A percentile compares a stretch with the other conserved stretches of the same genome.
Evolutionary conservation across 768 basidiomycete genomes (phyloP).

Genomic region (Leucogyrophana mollusca): DNA sequence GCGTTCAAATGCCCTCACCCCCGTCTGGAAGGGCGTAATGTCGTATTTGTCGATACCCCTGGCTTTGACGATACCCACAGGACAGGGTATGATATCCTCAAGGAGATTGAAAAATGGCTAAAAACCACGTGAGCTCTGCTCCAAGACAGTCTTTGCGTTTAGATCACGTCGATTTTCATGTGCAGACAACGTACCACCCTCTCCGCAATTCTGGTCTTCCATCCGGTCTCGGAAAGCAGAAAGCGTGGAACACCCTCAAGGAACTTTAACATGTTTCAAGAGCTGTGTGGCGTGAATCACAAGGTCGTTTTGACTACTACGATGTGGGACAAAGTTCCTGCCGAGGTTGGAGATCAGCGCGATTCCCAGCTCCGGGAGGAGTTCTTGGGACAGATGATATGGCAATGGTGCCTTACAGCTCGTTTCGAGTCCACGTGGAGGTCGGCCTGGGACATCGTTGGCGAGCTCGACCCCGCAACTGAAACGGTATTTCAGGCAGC

Average conservation of each 20-base stretch:
- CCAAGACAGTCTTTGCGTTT: too few relatives aligned
- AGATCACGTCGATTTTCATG: slow-evolving; percentile 7
- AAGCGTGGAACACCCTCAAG: slow-evolving; percentile 32
- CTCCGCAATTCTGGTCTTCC: slow-evolving; percentile 37
- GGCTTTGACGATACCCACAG: neutral
- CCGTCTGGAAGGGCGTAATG: neutral
- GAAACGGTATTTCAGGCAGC: slow-evolving; percentile 23
- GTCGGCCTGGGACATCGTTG: slow-evolving; percentile 27
- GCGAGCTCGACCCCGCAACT: slow-evolving; percentile 24
- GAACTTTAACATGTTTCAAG: slow-evolving; percentile 32
- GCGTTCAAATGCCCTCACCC: too few relatives aligned
- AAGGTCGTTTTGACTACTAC: slow-evolving; percentile 37
- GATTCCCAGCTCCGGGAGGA: slow-evolving; percentile 23
- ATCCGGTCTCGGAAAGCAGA: slow-evolving; percentile 38
- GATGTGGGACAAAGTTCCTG: slow-evolving; percentile 35
- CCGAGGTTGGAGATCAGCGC: slow-evolving; percentile 17
- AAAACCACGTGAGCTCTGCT: too few relatives aligned
- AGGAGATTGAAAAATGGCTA: neutral
- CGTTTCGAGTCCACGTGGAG: slow-evolving; percentile 18
- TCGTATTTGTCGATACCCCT: neutral
- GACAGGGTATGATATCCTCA: neutral
- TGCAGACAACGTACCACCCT: slow-evolving; percentile 24
- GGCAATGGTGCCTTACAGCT: slow-evolving; percentile 20
- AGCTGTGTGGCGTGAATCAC: slow-evolving; percentile 23
- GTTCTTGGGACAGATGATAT: slow-evolving; percentile 28